phyloP scores from a whole-genome alignment of 345 rosid genomes.

The Lagerstroemia speciosa region DNA sequence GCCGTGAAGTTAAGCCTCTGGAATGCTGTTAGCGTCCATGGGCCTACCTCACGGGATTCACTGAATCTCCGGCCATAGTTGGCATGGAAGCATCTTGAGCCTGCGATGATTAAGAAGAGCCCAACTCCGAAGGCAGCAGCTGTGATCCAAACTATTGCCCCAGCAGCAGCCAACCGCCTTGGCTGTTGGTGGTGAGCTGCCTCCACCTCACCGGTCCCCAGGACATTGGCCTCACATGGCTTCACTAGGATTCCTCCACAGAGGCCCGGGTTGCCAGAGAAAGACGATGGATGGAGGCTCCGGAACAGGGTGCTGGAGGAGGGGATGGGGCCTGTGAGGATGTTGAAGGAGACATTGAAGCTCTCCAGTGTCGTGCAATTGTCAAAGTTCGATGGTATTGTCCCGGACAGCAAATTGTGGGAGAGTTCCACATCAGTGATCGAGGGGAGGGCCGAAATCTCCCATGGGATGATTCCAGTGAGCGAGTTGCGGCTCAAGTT shows the following conservation, averaged over 20 bases:
- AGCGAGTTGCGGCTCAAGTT: constrained; percentile 63
- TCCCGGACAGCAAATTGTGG: constrained; percentile 59
- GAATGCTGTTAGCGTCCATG: constrained; percentile 89
- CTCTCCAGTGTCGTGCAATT: constrained; percentile 66
- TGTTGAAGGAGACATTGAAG: constrained; percentile 72
- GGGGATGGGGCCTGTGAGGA: constrained; percentile 70
- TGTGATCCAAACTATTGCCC: constrained; percentile 58
- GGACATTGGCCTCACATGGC: constrained; percentile 44
- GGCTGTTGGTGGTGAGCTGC: constrained; percentile 30
- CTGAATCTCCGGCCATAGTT: constrained; percentile 31
- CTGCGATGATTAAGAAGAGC: constrained; percentile 68
- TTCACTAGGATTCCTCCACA: constrained; percentile 56
- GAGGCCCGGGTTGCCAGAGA: constrained; percentile 60
- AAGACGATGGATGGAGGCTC: constrained; percentile 74
- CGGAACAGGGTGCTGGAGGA: constrained; percentile 46
- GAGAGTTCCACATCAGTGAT: constrained; percentile 79
- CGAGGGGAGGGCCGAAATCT: constrained; percentile 61
- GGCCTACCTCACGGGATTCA: constrained; percentile 51
- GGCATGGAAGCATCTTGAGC: constrained; percentile 65
- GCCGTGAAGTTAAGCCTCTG: constrained; percentile 84
- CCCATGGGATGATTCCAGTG: constrained; percentile 81
- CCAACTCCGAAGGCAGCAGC: constrained; percentile 80
- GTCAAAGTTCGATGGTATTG: constrained; percentile 73
- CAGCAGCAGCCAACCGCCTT: constrained; percentile 62
- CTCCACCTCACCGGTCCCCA: constrained; percentile 26